phyloP scores from a whole-genome alignment of 345 rosid genomes.

The Iberis pinnata region DNA sequence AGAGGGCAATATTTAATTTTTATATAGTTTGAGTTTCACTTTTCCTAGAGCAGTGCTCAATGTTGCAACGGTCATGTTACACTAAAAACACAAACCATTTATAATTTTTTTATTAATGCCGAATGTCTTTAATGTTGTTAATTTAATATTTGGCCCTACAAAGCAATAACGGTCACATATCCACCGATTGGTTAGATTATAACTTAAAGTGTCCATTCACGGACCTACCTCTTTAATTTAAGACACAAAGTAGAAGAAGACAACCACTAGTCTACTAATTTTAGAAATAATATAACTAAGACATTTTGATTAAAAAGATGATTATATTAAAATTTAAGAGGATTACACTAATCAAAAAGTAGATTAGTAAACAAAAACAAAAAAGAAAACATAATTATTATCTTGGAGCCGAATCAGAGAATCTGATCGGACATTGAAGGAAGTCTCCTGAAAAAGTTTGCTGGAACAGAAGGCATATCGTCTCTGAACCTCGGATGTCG shows the following conservation, averaged over 20 bases:
- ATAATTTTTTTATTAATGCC: neutral
- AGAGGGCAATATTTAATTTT: too few species aligned
- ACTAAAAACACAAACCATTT: too few species aligned
- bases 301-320: conserved; percentile 1
- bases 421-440: conserved; percentile 82
- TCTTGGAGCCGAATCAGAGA: conserved; percentile 28
- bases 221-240: conserved; percentile 14
- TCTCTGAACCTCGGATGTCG: conserved; percentile 86
- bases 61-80: too few species aligned
- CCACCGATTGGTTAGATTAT: conserved; percentile 19
- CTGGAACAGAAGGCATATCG: conserved; percentile 71
- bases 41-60: too few species aligned
- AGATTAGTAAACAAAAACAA: neutral
- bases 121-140: conserved; percentile 5
- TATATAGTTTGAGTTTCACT: too few species aligned
- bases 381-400: neutral
- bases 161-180: conserved; percentile 25
- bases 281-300: neutral
- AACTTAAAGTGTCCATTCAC: conserved; percentile 19
- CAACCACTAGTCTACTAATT: too few species aligned
- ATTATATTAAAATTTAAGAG: conserved; percentile 11
- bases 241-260: neutral
- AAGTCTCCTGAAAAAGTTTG: conserved; percentile 73
- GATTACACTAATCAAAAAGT: conserved; percentile 6
- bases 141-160: conserved; percentile 16